Conservation (phyloP, 805 yeast species). For the Wickerhamiella spandovensis region DNA sequence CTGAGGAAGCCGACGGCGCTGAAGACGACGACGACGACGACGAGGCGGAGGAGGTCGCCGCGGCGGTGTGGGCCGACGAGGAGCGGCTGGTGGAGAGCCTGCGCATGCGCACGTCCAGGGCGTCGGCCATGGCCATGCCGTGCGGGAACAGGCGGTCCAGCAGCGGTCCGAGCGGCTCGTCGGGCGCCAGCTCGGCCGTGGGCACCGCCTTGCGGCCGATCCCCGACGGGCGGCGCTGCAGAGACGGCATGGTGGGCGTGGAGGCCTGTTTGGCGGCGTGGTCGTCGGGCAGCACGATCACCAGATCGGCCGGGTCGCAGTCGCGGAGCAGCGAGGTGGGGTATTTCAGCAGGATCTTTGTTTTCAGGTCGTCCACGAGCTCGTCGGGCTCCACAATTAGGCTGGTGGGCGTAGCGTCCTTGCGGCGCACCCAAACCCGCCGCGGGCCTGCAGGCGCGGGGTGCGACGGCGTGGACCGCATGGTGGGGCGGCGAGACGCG, state of each 20-base stretch:
- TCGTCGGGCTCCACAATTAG: slow-evolving; percentile 46
- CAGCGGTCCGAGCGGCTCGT: slow-evolving; percentile 42
- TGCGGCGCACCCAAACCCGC: slow-evolving; percentile 28
- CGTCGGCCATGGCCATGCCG: slow-evolving; percentile 58
- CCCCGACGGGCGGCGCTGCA: slow-evolving; percentile 1
- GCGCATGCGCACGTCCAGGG: slow-evolving; percentile 37
- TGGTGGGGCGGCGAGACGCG: not conserved
- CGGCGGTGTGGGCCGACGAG: too few relatives aligned
- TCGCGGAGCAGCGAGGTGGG: slow-evolving; percentile 50
- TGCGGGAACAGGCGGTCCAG: slow-evolving; percentile 47
- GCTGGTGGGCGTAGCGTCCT: slow-evolving; percentile 46
- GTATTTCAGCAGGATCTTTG: slow-evolving; percentile 45
- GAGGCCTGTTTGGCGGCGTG: slow-evolving; percentile 2
- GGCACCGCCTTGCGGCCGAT: slow-evolving; percentile 3
- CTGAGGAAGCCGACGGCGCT: not conserved
- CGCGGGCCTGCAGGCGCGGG: slow-evolving; percentile 7
- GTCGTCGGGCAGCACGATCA: slow-evolving; percentile 15
- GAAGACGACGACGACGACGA: not conserved
- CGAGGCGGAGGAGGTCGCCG: too few relatives aligned
- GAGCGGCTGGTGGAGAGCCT: not conserved
- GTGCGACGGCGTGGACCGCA: not conserved
- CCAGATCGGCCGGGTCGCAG: slow-evolving; percentile 56
- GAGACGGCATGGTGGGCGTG: not conserved
- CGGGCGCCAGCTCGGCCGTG: slow-evolving; percentile 34
- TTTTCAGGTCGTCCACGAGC: slow-evolving; percentile 66